A percentile compares a stretch with the other conserved stretches of the same genome.
Conservation (phyloP, 805 yeast species). For the Schizosaccharomyces cryophilus region DNA sequence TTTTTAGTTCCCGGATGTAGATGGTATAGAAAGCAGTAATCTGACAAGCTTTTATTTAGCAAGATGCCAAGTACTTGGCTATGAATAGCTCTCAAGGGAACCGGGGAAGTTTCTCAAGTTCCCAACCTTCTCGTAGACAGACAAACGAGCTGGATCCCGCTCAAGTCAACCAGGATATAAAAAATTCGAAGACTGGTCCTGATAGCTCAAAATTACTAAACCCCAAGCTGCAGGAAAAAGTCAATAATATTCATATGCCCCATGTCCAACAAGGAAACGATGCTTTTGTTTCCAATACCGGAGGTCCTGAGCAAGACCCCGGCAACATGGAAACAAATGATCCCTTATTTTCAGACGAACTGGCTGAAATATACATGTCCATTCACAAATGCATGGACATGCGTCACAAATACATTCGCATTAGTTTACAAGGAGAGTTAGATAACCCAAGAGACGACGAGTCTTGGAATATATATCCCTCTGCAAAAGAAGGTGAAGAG, state of each 20-base stretch:
- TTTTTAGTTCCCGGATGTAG: not conserved
- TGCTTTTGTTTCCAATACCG: not conserved
- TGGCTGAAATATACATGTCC: constrained; percentile 15
- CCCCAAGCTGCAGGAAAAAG: not conserved
- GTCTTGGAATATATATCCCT: constrained; percentile 66
- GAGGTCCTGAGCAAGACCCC: not conserved
- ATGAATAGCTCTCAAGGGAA: not conserved
- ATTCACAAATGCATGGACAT: constrained; percentile 34
- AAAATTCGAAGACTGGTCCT: not conserved
- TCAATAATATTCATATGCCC: not conserved
- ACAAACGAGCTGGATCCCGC: not conserved
- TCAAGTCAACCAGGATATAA: not conserved
- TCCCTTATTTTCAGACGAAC: constrained; percentile 10
- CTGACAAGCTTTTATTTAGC: not conserved
- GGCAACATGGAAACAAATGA: constrained; percentile 1
- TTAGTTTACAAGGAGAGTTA: constrained; percentile 45
- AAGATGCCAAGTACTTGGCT: not conserved
- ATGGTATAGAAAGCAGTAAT: not conserved
- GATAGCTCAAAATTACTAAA: not conserved
- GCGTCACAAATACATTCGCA: constrained; percentile 48
- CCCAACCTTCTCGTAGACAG: too few relatives aligned
- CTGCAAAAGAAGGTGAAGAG: constrained; percentile 25
- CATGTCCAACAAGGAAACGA: not conserved
- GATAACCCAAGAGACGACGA: constrained; percentile 66
- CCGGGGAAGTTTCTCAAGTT: not conserved